phyloP scores from a whole-genome alignment of 495 filamentous ascomycete genomes.

The Penicillium nucicola region DNA sequence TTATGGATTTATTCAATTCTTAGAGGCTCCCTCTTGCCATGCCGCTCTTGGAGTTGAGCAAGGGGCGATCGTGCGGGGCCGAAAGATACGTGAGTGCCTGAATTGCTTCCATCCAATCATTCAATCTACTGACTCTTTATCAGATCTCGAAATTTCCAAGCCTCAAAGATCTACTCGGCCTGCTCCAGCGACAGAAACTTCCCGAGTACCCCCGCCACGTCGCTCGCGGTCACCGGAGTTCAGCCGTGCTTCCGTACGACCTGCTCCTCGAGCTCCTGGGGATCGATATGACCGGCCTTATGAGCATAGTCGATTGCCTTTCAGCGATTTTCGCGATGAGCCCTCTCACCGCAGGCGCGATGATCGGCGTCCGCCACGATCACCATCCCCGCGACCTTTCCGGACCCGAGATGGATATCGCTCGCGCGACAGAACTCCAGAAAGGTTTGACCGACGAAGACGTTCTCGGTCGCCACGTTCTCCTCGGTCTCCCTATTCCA shows the following conservation, averaged over 20 bases:
- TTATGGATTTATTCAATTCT: conserved; percentile 95
- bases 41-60: conserved; percentile 74
- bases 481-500: conserved; percentile 54
- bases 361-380: conserved; percentile 62
- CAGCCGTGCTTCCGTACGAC: conserved; percentile 42
- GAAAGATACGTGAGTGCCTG: conserved; percentile 80
- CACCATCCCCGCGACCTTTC: conserved; percentile 58
- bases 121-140: conserved; percentile 2
- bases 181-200: conserved; percentile 32
- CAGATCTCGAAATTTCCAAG: conserved; percentile 93
- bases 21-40: conserved; percentile 69
- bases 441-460: conserved; percentile 58
- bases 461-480: conserved; percentile 62
- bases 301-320: conserved; percentile 34
- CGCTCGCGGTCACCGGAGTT: conserved; percentile 74
- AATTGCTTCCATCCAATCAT: not conserved
- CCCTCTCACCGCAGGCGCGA: conserved; percentile 50
- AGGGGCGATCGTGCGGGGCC: conserved; percentile 71
- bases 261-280: conserved; percentile 26
- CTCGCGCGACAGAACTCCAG: conserved; percentile 52
- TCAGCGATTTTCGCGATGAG: conserved; percentile 52
- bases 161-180: conserved; percentile 73
- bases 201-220: conserved; percentile 37
- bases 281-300: conserved; percentile 47
- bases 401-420: conserved; percentile 69